Evolutionary conservation across 2,329 filamentous ascomycete genomes (phyloP), one percentile per base, ranked within the genome.

Genomic region (Microascus cirrosus): DNA sequence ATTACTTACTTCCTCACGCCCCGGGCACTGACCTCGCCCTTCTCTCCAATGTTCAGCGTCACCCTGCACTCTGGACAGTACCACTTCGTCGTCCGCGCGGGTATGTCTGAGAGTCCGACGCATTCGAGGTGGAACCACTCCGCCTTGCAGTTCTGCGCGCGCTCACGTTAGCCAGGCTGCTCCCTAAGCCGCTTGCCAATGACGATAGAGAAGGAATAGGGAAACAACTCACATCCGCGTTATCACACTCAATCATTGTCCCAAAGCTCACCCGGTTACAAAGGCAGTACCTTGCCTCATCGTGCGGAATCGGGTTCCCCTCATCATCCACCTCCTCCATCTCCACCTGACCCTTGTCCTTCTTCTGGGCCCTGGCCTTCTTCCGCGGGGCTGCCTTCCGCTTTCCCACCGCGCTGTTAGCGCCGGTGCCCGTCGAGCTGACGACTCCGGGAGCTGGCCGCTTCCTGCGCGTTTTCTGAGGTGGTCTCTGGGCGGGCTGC

Each of bases 51-150:
- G 54, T 83, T 82, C 35, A 86, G 70, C 34, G 78, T 71, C 61
- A 81, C 79, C 48, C 85, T 76, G 66, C 89, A 94, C 55, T 90
- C 84, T 1, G 87, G 87, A 69, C 89, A 94, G 65, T 90, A 94
- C 89, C 89, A 94, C 70, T 90, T 91, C 2, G 85, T 85, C 35
- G 86, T 87, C 20, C 87, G 77, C 2, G 84, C 80, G 12, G 89
- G 88, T 60, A 88, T 82, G 25, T 84, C 78, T 12, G 77, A 75
- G 36, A 94, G 74, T 5, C 79, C 84, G 6, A 94, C 86, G 65
- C 89, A 94, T 62, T 84, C 83, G 48, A 94, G 77, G 67, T 94
- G 89, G 69, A 93, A 94, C 89, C 89, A 94, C 70, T 93, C 88
- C 61, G 84, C 83, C 64, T 89, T 85, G 72, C 89, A 94, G 71